phyloP scores from a whole-genome alignment of 306 rosid species.

The Argentina anserina region DNA sequence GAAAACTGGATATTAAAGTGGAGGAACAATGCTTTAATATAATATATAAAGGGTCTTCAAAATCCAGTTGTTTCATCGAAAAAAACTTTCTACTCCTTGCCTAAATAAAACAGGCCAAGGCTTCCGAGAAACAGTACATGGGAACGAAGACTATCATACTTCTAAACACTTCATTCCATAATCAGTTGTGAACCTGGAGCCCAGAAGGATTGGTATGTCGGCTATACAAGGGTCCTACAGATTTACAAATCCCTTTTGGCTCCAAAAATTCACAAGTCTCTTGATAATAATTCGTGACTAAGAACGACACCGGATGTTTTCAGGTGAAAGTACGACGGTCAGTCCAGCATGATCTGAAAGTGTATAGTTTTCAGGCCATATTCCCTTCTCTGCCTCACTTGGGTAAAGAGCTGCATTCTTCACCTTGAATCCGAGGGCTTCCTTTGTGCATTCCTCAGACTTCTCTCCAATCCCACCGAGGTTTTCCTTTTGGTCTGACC shows the following conservation, averaged over 20 bases:
- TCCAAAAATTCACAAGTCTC: background rate
- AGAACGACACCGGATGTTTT: constrained; percentile 45
- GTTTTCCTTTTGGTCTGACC: constrained; percentile 43
- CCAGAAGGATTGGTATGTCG: background rate
- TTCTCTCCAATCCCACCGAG: constrained; percentile 26
- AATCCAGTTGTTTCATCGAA: constrained; percentile 1
- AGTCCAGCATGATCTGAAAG: constrained; percentile 88
- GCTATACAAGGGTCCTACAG: constrained; percentile 9
- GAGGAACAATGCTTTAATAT: background rate
- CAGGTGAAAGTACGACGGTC: constrained; percentile 52
- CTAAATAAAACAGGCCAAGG: constrained; percentile 34
- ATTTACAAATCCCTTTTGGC: background rate
- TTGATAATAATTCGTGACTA: constrained; percentile 14
- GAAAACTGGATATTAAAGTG: background rate
- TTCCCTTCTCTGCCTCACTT: constrained; percentile 71
- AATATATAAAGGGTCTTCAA: background rate
- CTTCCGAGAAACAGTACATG: constrained; percentile 24
- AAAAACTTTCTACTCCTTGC: constrained; percentile 11
- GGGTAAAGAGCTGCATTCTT: constrained; percentile 67
- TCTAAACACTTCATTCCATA: no score
- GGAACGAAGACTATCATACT: background rate
- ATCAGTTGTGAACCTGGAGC: background rate
- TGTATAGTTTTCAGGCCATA: constrained; percentile 75
- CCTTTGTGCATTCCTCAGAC: constrained; percentile 22
- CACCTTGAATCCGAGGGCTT: constrained; percentile 63